These are phyloP conservation scores for Shiraia sp. DNA, from an alignment of 2,329 filamentous ascomycete species.

Conservation along the genomic window DNA sequence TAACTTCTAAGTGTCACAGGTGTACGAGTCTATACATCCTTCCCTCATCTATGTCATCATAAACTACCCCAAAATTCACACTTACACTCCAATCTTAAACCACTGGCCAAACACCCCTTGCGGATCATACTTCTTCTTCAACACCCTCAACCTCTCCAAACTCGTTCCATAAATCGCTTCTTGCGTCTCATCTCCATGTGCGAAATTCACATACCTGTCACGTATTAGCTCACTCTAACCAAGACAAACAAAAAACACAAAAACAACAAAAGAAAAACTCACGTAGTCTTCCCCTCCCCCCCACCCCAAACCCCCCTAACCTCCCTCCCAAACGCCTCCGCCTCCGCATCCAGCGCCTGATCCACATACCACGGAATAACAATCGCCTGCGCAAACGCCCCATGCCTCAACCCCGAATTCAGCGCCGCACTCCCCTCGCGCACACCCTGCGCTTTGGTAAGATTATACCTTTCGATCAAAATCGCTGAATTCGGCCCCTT, in stretches of 20 bases:
- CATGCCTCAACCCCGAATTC: conserved; percentile 31
- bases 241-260: background rate
- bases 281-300: conserved; percentile 24
- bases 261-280: conserved; percentile 4
- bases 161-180: conserved; percentile 29
- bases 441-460: conserved; percentile 32
- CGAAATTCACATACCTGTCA: conserved; percentile 33
- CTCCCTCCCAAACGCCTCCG: conserved; percentile 38
- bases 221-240: conserved; percentile 1
- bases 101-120: conserved; percentile 27
- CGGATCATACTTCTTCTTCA: conserved; percentile 35
- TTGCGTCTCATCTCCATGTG: conserved; percentile 28
- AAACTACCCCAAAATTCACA: no score
- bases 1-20: no score
- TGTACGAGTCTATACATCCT: no score
- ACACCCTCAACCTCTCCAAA: conserved; percentile 15
- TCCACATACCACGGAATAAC: conserved; percentile 49
- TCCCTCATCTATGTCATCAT: no score
- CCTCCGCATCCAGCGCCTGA: conserved; percentile 39
- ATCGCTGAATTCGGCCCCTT: conserved; percentile 40
- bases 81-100: conserved; percentile 32
- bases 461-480: conserved; percentile 45
- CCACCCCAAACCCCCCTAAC: conserved; percentile 34
- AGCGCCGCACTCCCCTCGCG: conserved; percentile 25
- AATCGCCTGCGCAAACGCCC: conserved; percentile 44